Percentiles rank a stretch among this genome's conserved stretches.
Evolutionary conservation across 306 rosid genomes (phyloP).

Genomic region (Quercus suber): DNA sequence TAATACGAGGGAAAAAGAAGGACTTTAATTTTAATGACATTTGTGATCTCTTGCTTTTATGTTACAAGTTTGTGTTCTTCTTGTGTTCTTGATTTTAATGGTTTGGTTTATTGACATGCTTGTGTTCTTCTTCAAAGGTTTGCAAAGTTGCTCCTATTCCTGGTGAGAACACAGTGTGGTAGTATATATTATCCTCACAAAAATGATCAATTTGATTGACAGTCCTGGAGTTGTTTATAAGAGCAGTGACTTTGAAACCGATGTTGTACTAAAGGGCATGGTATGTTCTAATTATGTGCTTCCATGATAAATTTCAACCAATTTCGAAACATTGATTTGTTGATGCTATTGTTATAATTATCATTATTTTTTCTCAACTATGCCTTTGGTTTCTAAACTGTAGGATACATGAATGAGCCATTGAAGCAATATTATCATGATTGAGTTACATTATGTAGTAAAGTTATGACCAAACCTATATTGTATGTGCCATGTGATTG

Average conservation of each 20-base stretch:
- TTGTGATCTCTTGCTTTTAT: not conserved
- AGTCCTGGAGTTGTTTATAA: slow-evolving; percentile 94
- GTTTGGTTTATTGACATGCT: slow-evolving; percentile 11
- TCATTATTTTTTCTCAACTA: not conserved
- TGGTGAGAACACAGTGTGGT: slow-evolving; percentile 97
- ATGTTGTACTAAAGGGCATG: slow-evolving; percentile 89
- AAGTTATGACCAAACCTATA: not conserved
- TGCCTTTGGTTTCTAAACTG: not conserved
- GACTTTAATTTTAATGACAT: not conserved
- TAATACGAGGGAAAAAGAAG: too few relatives aligned
- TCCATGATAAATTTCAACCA: not conserved
- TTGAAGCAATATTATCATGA: not conserved
- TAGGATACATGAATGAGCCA: not conserved
- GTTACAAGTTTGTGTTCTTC: not conserved
- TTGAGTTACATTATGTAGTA: too few relatives aligned
- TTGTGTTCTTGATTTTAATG: not conserved
- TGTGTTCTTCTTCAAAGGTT: slow-evolving; percentile 46
- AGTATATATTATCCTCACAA: slow-evolving; percentile 81
- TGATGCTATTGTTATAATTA: not conserved
- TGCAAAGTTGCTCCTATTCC: slow-evolving; percentile 99
- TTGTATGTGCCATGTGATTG: not conserved
- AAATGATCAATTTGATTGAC: slow-evolving; percentile 89
- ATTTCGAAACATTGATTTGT: not conserved
- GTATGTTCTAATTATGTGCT: slow-evolving; percentile 39
- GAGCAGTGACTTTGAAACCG: not conserved